Percentiles rank a stretch among this genome's conserved stretches.
phyloP scores from a whole-genome alignment of 2,329 filamentous ascomycete species.

The Sporothrix dimorphospora region DNA sequence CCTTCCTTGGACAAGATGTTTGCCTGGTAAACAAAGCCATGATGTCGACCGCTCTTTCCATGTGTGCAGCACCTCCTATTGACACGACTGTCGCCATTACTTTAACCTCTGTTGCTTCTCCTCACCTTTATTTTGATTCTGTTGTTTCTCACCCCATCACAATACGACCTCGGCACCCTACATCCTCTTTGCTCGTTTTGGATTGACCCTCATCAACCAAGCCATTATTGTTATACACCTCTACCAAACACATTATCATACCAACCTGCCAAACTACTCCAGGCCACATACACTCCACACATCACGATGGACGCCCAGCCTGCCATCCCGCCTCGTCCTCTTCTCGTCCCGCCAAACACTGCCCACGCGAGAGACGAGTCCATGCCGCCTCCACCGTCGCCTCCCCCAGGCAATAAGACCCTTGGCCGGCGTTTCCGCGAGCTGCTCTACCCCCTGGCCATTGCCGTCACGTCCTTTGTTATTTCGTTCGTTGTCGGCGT shows the following conservation, averaged over 20 bases:
- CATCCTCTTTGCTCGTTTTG: background rate
- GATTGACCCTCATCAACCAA: background rate
- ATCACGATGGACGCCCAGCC: background rate
- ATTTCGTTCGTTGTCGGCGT: conserved; percentile 18
- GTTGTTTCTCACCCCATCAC: background rate
- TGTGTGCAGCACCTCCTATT: background rate
- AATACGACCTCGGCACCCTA: background rate
- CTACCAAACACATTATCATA: background rate
- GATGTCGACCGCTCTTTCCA: background rate
- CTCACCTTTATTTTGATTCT: background rate
- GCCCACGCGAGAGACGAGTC: background rate
- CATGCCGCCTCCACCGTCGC: background rate
- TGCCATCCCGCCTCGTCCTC: conserved; percentile 3
- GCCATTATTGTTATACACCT: conserved; percentile 7
- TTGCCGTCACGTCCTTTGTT: conserved; percentile 17
- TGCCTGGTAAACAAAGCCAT: background rate
- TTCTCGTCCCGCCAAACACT: background rate
- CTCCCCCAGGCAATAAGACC: background rate
- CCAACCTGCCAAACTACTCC: background rate
- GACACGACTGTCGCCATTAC: background rate
- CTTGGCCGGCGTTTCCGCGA: background rate
- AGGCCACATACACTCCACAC: background rate
- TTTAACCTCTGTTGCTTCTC: too few relatives aligned
- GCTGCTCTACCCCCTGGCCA: conserved; percentile 1
- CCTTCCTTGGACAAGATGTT: background rate